A percentile compares a stretch with the other conserved stretches of the same genome.
phyloP scores from a whole-genome alignment of 73 alveolate genomes.

The Uronychia setigera region DNA sequence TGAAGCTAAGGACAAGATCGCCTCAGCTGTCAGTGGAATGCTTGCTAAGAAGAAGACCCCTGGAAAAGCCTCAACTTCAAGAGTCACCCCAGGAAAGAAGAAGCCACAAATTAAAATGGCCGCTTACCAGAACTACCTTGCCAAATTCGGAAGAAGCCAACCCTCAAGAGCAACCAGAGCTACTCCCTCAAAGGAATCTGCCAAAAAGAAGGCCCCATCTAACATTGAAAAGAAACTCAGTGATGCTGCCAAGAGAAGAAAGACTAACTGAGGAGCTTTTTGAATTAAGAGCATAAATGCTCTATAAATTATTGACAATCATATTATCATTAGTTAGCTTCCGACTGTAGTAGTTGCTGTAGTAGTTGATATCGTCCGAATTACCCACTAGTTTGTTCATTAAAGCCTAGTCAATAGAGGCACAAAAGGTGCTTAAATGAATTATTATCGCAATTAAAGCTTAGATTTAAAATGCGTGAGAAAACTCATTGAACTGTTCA shows the following conservation, averaged over 20 bases:
- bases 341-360: background rate
- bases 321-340: background rate
- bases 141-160: slow-evolving; percentile 1
- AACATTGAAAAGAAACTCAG: background rate
- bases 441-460: background rate
- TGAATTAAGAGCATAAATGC: background rate
- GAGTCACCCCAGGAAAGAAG: slow-evolving; percentile 7
- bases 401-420: background rate
- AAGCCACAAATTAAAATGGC: background rate
- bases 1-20: background rate
- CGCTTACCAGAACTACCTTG: background rate
- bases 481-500: background rate
- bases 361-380: background rate
- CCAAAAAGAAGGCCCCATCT: background rate
- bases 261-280: background rate
- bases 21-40: background rate
- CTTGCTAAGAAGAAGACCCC: background rate
- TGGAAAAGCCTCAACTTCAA: background rate
- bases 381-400: background rate
- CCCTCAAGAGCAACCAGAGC: background rate
- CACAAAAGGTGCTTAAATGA: background rate
- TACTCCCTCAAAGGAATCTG: background rate
- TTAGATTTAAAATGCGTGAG: background rate
- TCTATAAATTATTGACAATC: background rate
- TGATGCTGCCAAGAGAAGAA: background rate